Conservation (phyloP, 169 alveolate species). For the Plasmodium berghei region DNA sequence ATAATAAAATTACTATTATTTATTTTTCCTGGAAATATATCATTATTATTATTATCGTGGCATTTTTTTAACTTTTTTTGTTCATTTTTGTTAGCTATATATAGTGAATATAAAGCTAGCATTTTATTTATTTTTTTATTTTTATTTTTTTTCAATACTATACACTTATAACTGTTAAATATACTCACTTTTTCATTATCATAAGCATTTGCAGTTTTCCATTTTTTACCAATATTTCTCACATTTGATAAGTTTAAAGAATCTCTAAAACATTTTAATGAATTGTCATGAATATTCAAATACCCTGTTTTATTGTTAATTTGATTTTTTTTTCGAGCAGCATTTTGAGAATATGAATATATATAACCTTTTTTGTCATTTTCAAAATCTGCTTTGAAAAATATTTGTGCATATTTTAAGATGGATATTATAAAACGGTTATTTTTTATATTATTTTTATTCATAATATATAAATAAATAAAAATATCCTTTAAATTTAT, state of each 20-base stretch:
- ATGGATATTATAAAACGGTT: constrained; percentile 15
- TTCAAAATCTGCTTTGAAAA: neutral
- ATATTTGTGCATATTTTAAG: constrained; percentile 16
- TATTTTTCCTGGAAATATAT: no score
- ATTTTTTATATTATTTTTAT: constrained; percentile 47
- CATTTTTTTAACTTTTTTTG: neutral
- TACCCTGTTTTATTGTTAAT: no score
- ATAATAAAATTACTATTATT: no score
- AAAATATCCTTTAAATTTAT: constrained; percentile 46
- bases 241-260: no score
- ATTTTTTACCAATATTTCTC: no score
- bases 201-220: no score
- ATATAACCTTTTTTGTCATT: neutral
- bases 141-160: neutral
- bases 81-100: constrained; percentile 3
- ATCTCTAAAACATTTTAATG: no score
- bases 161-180: neutral
- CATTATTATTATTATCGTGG: neutral
- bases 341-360: constrained; percentile 6
- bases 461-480: constrained; percentile 31
- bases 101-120: constrained; percentile 16
- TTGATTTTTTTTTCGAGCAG: neutral
- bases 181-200: no score
- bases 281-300: no score
- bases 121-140: constrained; percentile 18